A percentile compares a stretch with the other conserved stretches of the same genome.
These are phyloP conservation scores for Mrakia hoshinonis DNA, from an alignment of 768 basidiomycete species.

Conservation along the genomic window DNA sequence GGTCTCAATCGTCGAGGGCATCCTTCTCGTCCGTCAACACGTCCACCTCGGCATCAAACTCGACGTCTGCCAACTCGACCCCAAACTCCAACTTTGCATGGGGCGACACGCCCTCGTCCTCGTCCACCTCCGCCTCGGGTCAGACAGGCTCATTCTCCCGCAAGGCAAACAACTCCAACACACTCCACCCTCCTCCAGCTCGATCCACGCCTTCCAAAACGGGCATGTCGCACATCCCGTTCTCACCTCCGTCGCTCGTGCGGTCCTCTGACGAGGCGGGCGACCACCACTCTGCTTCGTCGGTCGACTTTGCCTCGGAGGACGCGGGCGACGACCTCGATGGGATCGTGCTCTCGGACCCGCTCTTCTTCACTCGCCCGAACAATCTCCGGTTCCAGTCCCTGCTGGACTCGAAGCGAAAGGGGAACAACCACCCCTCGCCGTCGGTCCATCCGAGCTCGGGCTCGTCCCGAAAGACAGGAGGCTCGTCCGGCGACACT, in stretches of 20 bases:
- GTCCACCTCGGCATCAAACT: constrained; percentile 15
- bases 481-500: background rate
- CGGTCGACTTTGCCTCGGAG: constrained; percentile 46
- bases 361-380: constrained; percentile 47
- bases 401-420: constrained; percentile 17
- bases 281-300: constrained; percentile 41
- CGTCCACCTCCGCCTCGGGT: background rate
- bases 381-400: constrained; percentile 10
- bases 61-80: background rate
- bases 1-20: constrained; percentile 68
- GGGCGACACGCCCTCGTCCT: constrained; percentile 13
- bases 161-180: background rate
- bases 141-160: constrained; percentile 1
- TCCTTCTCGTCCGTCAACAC: constrained; percentile 57
- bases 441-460: background rate
- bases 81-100: constrained; percentile 4
- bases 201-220: background rate
- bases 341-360: constrained; percentile 66
- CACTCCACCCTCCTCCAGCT: background rate
- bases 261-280: constrained; percentile 64
- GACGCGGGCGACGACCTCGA: constrained; percentile 54
- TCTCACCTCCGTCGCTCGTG: constrained; percentile 5
- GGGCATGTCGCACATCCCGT: background rate
- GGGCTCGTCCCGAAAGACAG: background rate
- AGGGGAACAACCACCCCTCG: constrained; percentile 43